Evolutionary conservation across 2,329 filamentous ascomycete genomes (phyloP), one percentile per base, ranked within the genome.

Genomic region (Colletotrichum gloeosporioides): DNA sequence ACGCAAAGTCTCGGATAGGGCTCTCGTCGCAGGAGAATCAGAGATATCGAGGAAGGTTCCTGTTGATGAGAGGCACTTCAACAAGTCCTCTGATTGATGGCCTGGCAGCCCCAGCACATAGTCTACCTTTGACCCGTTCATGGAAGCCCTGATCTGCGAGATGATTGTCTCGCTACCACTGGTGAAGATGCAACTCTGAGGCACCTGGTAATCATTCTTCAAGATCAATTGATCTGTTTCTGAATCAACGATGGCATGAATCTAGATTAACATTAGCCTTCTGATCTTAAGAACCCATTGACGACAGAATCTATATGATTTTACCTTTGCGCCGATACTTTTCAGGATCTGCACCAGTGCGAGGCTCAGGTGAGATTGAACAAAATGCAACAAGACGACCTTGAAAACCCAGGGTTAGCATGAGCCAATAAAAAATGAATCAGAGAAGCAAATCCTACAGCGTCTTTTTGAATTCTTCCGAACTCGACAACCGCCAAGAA

Each of bases 401-500:
- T 59, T 25, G 22, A 29, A 16, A 27, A 29, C 55, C 15, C 13
- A 27, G 4, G 7, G 27, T 59, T 3, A 59, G 25, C 55, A 59
- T 27, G 9, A 59, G 13, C 9, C 44, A 13, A 13, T 59, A 12
- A 10, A 3, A 4, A 22, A 12, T 4, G 18, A 15, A 18, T 15
- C 18, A 34, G 4, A 8, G 15, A 15, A 32, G 59, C 12, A 29
- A 16, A 12, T 29, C 59, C 4, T 32, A 62, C 59, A 16, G 59
- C 59, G 25, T 29, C 18, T 1, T 62, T 31, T 29, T 22, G 27
- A 18, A 62, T 27, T 53, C 18, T 68, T 27, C 80, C 83, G 18
- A 81, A 57, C 39, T 85, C 71, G 8, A 82, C 71, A 2, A 88
- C 76, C 1, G 80, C 77, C 49, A 82, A 79, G 59, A 82, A 80